Conservation (phyloP, 2,329 filamentous ascomycete genomes). For the Neophaeococcomyces aloes region DNA sequence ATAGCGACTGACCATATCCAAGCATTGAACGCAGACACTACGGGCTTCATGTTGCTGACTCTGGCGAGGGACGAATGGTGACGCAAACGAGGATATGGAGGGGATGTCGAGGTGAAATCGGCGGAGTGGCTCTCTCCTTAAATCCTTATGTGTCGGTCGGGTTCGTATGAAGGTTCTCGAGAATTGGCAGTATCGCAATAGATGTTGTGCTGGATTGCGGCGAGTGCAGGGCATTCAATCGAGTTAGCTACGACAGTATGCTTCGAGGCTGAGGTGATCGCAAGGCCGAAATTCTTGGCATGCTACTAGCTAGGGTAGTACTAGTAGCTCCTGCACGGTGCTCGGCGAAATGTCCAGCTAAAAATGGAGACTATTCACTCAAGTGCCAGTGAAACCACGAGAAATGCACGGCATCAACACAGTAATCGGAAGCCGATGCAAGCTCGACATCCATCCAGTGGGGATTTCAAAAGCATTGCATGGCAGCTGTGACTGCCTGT, state of each 20-base stretch:
- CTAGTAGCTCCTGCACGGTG: neutral
- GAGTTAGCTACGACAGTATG: neutral
- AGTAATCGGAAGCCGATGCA: too few relatives aligned
- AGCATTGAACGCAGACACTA: slow-evolving; percentile 83
- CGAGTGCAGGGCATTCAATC: neutral
- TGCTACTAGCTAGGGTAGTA: too few relatives aligned
- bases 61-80: neutral
- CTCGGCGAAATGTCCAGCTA: neutral
- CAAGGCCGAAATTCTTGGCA: neutral
- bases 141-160: neutral
- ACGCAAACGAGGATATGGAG: slow-evolving; percentile 1
- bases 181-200: neutral
- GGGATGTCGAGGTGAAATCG: neutral
- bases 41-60: slow-evolving; percentile 71
- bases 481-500: too few relatives aligned
- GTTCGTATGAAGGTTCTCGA: neutral
- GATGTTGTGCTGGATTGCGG: neutral
- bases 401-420: too few relatives aligned
- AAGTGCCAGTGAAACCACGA: too few relatives aligned
- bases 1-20: slow-evolving; percentile 70
- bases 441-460: too few relatives aligned
- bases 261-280: slow-evolving; percentile 1
- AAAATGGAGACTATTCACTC: neutral
- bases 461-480: too few relatives aligned
- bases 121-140: neutral